Evolutionary conservation across 148 eudicot species (phyloP).

Genomic region (Fagopyrum homotropicum): DNA sequence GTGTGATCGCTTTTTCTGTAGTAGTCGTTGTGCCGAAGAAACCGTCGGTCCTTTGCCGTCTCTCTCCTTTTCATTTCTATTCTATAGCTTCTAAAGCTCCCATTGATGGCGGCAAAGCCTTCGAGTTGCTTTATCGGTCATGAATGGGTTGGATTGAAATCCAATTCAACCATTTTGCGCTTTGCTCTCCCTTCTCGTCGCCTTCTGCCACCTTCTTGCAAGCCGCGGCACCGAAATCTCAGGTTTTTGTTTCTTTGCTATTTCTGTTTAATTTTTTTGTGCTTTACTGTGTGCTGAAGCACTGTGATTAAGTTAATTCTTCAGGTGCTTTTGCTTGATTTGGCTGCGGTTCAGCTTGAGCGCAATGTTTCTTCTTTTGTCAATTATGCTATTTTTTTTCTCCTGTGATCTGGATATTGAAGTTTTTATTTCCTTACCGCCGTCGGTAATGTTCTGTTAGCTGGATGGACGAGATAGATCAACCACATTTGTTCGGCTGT

Average conservation of each 20-base stretch:
- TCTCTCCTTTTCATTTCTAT: background rate
- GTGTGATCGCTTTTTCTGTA: background rate
- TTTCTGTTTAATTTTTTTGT: background rate
- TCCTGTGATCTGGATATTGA: background rate
- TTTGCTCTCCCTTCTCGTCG: constrained; percentile 24
- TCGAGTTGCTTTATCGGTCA: constrained; percentile 31
- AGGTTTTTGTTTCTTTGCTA: constrained; percentile 25
- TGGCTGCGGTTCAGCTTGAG: background rate
- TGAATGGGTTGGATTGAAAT: constrained; percentile 23
- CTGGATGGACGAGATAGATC: background rate
- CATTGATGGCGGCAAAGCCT: constrained; percentile 39
- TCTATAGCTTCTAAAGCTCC: background rate
- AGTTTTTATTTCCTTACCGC: background rate
- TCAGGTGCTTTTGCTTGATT: background rate
- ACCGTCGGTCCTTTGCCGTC: background rate
- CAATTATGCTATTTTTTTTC: background rate
- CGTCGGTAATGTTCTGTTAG: background rate
- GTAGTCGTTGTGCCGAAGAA: constrained; percentile 9
- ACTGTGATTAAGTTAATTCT: background rate
- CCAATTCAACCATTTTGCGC: constrained; percentile 15
- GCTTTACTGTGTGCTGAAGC: background rate
- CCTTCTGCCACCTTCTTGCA: constrained; percentile 34
- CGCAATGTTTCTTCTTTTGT: background rate
- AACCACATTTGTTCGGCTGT: background rate
- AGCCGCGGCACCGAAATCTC: constrained; percentile 41